Evolutionary conservation across 2,329 filamentous ascomycete species (phyloP).

Genomic region (Bipolaris victoriae): DNA sequence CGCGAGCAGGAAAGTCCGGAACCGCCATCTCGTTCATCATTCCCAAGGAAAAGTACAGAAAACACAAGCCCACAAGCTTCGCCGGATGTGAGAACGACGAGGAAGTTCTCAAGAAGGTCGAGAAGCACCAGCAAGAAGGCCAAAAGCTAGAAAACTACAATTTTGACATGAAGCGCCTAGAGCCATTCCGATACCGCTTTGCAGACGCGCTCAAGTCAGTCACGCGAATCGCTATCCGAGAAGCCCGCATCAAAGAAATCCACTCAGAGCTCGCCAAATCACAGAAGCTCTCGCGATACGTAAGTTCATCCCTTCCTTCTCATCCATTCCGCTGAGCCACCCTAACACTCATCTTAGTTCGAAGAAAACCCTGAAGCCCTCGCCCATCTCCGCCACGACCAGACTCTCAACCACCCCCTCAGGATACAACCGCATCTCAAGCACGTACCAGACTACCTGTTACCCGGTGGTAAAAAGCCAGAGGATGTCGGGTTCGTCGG

Average conservation of each 20-base stretch:
- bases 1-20: conserved; percentile 85
- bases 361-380: conserved; percentile 95
- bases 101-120: conserved; percentile 78
- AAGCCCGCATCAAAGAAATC: conserved; percentile 86
- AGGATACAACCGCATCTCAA: conserved; percentile 87
- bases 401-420: conserved; percentile 77
- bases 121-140: conserved; percentile 79
- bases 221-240: conserved; percentile 85
- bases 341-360: conserved; percentile 66
- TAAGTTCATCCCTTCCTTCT: conserved; percentile 16
- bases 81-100: conserved; percentile 82
- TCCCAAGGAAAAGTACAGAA: conserved; percentile 79
- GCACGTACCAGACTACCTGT: conserved; percentile 83
- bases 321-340: not conserved
- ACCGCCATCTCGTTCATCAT: conserved; percentile 97
- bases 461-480: conserved; percentile 75
- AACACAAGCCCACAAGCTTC: conserved; percentile 86
- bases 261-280: conserved; percentile 89
- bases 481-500: conserved; percentile 79
- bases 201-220: conserved; percentile 89
- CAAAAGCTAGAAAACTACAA: conserved; percentile 87
- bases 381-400: conserved; percentile 86
- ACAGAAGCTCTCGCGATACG: conserved; percentile 70
- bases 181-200: conserved; percentile 87
- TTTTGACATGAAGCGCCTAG: conserved; percentile 93